A percentile compares a stretch with the other conserved stretches of the same genome.
Evolutionary conservation across 371 early-diverging fungal genomes (phyloP).

Genomic region (Cokeromyces recurvatus): DNA sequence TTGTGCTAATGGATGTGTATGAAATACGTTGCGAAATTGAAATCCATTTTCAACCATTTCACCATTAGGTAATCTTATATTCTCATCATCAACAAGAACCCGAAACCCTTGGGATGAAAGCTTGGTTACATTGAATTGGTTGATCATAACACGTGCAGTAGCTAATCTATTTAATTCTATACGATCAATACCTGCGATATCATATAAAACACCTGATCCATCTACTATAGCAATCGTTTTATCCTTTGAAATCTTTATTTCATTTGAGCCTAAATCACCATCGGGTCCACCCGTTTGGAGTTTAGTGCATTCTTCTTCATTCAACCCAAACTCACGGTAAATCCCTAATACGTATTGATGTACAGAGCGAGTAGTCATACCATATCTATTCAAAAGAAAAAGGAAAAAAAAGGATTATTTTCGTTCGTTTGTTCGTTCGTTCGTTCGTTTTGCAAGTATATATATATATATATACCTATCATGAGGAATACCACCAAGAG

Average conservation of each 20-base stretch:
- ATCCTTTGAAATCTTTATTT: constrained; percentile 97
- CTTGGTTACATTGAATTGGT: constrained; percentile 79
- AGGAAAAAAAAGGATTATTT: too few species aligned
- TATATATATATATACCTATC: too few species aligned
- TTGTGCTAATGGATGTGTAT: constrained; percentile 74
- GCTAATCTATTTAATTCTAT: constrained; percentile 83
- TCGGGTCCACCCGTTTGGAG: constrained; percentile 98
- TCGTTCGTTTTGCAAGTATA: too few species aligned
- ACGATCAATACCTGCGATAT: constrained; percentile 88
- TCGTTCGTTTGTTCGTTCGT: too few species aligned
- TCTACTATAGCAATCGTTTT: constrained; percentile 94
- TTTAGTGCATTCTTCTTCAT: constrained; percentile 78
- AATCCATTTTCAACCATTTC: constrained; percentile 86
- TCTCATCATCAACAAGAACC: constrained; percentile 88
- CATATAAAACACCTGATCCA: constrained; percentile 93
- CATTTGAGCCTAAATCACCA: constrained; percentile 97
- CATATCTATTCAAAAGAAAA: too few species aligned
- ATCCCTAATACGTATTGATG: constrained; percentile 98
- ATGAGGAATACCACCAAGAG: constrained; percentile 87
- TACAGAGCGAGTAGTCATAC: constrained; percentile 98
- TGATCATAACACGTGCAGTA: constrained; percentile 78
- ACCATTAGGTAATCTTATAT: constrained; percentile 85
- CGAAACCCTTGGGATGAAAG: constrained; percentile 86
- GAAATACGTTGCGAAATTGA: constrained; percentile 94
- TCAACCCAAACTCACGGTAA: constrained; percentile 81